phyloP scores from a whole-genome alignment of 805 yeast genomes.

The Candida qinlingensis region DNA sequence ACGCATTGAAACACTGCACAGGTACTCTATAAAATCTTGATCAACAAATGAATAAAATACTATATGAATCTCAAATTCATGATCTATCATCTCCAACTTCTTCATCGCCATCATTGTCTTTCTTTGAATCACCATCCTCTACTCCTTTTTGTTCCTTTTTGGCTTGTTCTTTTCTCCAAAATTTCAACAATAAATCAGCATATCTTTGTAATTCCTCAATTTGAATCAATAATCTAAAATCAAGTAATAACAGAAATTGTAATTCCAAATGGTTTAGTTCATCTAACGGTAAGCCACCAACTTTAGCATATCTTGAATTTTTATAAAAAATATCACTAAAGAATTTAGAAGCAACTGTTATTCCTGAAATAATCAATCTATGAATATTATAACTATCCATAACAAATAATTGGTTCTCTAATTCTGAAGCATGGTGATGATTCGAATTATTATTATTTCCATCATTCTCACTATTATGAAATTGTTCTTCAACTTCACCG shows the following conservation, averaged over 20 bases:
- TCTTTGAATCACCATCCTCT: background rate
- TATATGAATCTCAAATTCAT: background rate
- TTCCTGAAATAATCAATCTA: conserved; percentile 87
- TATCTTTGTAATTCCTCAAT: conserved; percentile 88
- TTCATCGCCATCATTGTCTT: conserved; percentile 6
- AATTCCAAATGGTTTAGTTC: conserved; percentile 90
- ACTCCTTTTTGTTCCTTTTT: conserved; percentile 8
- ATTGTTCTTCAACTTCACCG: conserved; percentile 19
- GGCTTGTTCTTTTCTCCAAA: conserved; percentile 64
- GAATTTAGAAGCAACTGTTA: conserved; percentile 92
- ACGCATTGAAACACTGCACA: too few relatives aligned
- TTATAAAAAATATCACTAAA: conserved; percentile 93
- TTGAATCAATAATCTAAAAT: conserved; percentile 81
- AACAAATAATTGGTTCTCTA: conserved; percentile 65
- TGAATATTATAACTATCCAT: conserved; percentile 97
- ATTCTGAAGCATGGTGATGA: conserved; percentile 4
- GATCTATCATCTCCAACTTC: background rate
- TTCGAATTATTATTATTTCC: background rate
- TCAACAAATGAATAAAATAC: background rate
- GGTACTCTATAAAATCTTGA: background rate
- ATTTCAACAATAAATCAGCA: conserved; percentile 78
- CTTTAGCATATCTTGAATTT: conserved; percentile 89
- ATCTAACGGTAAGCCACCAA: conserved; percentile 90
- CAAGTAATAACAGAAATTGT: conserved; percentile 78
- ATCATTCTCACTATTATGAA: conserved; percentile 6